Evolutionary conservation across 495 filamentous ascomycete genomes (phyloP).

Genomic region (Lentithecium fluviatile): DNA sequence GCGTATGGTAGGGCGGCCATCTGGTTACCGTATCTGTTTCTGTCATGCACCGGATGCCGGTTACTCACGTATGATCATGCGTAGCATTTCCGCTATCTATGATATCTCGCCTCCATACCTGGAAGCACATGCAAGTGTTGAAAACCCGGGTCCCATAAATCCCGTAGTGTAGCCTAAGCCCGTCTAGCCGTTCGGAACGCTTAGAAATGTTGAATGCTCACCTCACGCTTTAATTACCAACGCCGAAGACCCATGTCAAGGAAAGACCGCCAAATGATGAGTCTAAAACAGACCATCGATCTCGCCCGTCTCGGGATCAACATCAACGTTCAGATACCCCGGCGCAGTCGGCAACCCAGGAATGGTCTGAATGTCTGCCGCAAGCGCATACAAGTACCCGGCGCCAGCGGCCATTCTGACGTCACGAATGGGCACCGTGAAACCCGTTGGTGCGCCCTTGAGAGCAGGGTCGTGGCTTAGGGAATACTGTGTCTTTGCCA

Average conservation of each 20-base stretch:
- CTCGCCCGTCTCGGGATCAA: slow-evolving; percentile 89
- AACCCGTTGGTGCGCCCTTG: slow-evolving; percentile 95
- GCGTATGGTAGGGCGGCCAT: no score
- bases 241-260: background rate
- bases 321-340: slow-evolving; percentile 93
- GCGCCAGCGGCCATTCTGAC: slow-evolving; percentile 91
- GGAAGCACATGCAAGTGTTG: no score
- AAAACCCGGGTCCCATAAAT: no score
- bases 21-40: no score
- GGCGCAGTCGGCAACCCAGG: slow-evolving; percentile 93
- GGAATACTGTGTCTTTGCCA: slow-evolving; percentile 98
- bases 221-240: background rate
- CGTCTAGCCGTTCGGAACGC: no score
- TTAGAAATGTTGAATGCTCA: background rate
- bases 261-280: background rate
- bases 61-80: no score
- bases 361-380: slow-evolving; percentile 97
- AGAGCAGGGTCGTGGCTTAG: slow-evolving; percentile 89
- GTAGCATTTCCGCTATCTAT: no score
- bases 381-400: slow-evolving; percentile 91
- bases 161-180: no score
- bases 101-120: no score
- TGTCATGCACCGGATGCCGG: no score
- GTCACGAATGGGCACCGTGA: slow-evolving; percentile 92
- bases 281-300: slow-evolving; percentile 89